Evolutionary conservation across 78 protist species (phyloP).

Genomic region (Polysphondylium violaceum): DNA sequence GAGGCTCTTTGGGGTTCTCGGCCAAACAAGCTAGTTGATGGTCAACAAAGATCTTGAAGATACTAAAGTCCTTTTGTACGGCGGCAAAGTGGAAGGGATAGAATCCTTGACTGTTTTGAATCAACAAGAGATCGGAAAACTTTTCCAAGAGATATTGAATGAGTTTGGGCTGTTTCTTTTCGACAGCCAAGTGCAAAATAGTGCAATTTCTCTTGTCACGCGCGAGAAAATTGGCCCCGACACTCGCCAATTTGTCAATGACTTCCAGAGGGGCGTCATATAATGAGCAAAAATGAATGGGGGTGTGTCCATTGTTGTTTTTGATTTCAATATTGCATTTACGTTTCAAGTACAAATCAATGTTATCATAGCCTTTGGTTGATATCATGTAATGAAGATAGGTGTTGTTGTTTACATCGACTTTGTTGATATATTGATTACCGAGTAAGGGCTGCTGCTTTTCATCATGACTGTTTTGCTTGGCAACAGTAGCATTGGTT

Average conservation of each 20-base stretch:
- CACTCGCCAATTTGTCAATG: no score
- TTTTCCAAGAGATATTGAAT: neutral
- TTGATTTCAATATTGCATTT: no score
- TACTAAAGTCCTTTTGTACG: neutral
- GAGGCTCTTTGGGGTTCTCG: neutral
- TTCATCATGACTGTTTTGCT: no score
- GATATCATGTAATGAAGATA: no score
- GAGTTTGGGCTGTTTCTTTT: neutral
- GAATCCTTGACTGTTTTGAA: neutral
- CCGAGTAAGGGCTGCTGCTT: no score
- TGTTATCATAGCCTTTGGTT: no score
- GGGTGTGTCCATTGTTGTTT: constrained; percentile 14
- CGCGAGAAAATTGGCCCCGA: neutral
- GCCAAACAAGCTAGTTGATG: neutral
- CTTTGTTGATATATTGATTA: no score
- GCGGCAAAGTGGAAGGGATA: constrained; percentile 1
- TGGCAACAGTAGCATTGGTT: no score
- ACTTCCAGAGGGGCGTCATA: no score
- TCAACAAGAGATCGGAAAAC: neutral
- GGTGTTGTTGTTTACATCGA: no score
- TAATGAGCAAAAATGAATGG: neutral
- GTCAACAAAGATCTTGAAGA: neutral
- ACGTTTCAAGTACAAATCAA: no score
- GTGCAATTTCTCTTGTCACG: neutral
- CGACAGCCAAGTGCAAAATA: neutral